These are phyloP conservation scores for Fallopia convolvulus DNA, from an alignment of 148 eudicot species.

Conservation along the genomic window DNA sequence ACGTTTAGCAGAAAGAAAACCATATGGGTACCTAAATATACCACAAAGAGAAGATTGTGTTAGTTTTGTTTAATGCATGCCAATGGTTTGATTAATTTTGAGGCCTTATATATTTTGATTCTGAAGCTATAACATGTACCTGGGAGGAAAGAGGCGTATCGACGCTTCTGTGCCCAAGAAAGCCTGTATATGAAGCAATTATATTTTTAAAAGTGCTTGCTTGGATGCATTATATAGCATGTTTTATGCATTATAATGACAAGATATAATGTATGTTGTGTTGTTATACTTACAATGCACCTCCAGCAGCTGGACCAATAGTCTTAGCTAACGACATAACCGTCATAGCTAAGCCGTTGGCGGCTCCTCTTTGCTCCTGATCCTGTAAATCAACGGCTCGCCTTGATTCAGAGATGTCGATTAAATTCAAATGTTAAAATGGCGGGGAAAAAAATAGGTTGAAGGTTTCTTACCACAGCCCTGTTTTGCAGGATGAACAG, in stretches of 20 bases:
- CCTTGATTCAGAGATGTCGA: not conserved
- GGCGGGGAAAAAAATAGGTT: not conserved
- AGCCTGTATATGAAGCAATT: constrained; percentile 17
- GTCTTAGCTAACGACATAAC: constrained; percentile 69
- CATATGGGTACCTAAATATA: constrained; percentile 6
- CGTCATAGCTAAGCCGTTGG: constrained; percentile 79
- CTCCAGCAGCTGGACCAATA: constrained; percentile 64
- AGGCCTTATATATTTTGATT: no score
- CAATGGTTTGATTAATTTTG: no score
- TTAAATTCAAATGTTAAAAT: not conserved
- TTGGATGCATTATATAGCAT: not conserved
- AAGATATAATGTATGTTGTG: not conserved
- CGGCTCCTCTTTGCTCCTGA: constrained; percentile 85
- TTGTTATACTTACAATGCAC: constrained; percentile 52
- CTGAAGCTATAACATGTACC: constrained; percentile 12
- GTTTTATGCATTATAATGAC: not conserved
- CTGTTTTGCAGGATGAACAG: constrained; percentile 69
- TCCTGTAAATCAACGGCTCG: constrained; percentile 28
- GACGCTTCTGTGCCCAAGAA: constrained; percentile 36
- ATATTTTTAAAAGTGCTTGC: not conserved
- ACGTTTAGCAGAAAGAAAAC: constrained; percentile 8
- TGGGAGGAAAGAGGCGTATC: constrained; percentile 26
- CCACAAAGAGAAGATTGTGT: not conserved
- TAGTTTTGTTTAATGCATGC: no score
- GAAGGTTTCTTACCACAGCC: constrained; percentile 57